A percentile compares a stretch with the other conserved stretches of the same genome.
These are phyloP conservation scores for Picochlorum sp. DNA, from an alignment of 139 green algal genomes.

Conservation along the genomic window DNA sequence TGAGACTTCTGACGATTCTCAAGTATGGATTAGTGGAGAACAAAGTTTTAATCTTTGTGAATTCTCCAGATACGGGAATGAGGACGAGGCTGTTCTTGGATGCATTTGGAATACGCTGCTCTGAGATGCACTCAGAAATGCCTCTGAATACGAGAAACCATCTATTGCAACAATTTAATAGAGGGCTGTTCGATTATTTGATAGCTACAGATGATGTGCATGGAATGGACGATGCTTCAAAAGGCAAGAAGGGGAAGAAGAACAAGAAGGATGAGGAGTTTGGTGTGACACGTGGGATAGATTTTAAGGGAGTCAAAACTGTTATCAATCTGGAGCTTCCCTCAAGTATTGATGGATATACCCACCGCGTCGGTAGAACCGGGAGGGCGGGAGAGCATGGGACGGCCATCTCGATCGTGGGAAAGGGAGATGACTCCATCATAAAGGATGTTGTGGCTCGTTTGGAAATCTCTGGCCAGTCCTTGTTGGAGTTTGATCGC, in stretches of 20 bases:
- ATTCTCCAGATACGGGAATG: constrained; percentile 68
- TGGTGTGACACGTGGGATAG: constrained; percentile 89
- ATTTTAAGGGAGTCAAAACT: constrained; percentile 92
- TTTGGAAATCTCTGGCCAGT: background rate
- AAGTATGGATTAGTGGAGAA: constrained; percentile 64
- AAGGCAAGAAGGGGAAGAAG: constrained; percentile 4
- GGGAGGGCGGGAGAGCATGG: constrained; percentile 69
- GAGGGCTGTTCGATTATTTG: constrained; percentile 84
- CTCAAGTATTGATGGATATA: constrained; percentile 51
- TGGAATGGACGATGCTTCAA: constrained; percentile 12
- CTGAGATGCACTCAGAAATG: constrained; percentile 74
- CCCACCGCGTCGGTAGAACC: constrained; percentile 86
- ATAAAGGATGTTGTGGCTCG: constrained; percentile 2
- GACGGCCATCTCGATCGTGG: constrained; percentile 45
- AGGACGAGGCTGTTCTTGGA: constrained; percentile 88
- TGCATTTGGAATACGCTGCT: constrained; percentile 75
- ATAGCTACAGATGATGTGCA: constrained; percentile 78
- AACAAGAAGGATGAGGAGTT: constrained; percentile 79
- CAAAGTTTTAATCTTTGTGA: constrained; percentile 91
- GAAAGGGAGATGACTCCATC: background rate
- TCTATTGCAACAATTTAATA: constrained; percentile 82
- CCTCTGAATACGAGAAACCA: constrained; percentile 70
- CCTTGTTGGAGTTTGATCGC: constrained; percentile 19
- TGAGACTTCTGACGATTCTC: constrained; percentile 71
- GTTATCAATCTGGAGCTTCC: constrained; percentile 85